Evolutionary conservation across 148 eudicot genomes (phyloP).

Genomic region (Chenopodium suecicum): DNA sequence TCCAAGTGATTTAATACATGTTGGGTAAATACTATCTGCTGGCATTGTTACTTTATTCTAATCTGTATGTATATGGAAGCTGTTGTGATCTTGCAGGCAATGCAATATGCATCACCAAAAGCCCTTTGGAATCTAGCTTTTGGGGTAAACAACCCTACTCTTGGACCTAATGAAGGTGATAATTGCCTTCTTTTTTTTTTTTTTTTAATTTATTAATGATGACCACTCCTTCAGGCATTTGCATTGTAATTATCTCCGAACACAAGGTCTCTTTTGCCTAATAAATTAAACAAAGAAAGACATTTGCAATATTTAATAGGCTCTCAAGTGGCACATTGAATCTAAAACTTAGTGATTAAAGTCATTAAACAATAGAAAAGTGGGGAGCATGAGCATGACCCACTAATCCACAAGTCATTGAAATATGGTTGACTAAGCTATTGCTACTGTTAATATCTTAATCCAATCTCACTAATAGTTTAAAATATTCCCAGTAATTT

Average conservation of each 20-base stretch:
- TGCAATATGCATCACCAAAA: constrained; percentile 97
- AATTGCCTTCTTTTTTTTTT: not conserved
- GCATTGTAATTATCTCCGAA: not conserved
- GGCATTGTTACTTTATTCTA: constrained; percentile 19
- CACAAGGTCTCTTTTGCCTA: not conserved
- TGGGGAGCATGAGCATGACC: too few species aligned
- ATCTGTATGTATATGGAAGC: constrained; percentile 42
- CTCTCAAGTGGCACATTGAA: not conserved
- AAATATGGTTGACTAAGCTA: too few species aligned
- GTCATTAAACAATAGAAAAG: too few species aligned
- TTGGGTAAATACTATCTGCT: not conserved
- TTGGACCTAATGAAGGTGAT: constrained; percentile 59
- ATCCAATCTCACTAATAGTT: too few species aligned
- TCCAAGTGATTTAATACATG: not conserved
- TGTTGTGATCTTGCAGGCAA: constrained; percentile 71
- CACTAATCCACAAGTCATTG: too few species aligned
- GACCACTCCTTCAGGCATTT: not conserved
- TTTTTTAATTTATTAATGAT: not conserved
- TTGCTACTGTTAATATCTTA: too few species aligned
- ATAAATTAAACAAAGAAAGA: not conserved
- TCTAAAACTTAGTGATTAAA: too few species aligned
- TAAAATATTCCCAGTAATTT: too few species aligned
- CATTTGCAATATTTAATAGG: too few species aligned
- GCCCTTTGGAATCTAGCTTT: constrained; percentile 83
- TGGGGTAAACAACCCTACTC: constrained; percentile 62